Percentiles rank a stretch among this genome's conserved stretches.
Conservation (phyloP, 352 stramenopile genomes). For the Phytophthora cajani region DNA sequence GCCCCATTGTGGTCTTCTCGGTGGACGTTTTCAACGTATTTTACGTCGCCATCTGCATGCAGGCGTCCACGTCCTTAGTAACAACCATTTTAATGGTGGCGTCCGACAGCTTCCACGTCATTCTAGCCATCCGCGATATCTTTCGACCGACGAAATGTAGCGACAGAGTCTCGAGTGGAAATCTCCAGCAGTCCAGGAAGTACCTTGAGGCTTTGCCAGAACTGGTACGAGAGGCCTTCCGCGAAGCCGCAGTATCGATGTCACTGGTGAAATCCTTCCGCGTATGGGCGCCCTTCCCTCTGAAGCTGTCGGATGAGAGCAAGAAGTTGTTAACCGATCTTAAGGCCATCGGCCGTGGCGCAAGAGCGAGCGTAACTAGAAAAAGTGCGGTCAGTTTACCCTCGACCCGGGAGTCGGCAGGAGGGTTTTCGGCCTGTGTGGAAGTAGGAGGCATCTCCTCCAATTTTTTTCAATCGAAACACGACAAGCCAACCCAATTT, state of each 20-base stretch:
- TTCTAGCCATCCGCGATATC: neutral
- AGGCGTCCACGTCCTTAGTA: neutral
- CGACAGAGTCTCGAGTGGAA: neutral
- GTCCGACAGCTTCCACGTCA: neutral
- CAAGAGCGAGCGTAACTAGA: neutral
- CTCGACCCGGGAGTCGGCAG: neutral
- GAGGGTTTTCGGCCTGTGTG: too few species aligned
- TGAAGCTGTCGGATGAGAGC: neutral
- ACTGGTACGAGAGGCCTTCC: neutral
- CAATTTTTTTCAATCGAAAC: neutral
- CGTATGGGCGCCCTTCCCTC: neutral
- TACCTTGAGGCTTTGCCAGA: neutral
- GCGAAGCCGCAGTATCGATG: neutral
- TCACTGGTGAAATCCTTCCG: neutral
- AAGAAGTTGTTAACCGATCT: neutral
- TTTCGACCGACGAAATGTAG: neutral
- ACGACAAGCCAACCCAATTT: neutral
- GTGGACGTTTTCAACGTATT: neutral
- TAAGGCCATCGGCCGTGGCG: neutral
- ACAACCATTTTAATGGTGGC: neutral
- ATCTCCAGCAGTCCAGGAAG: neutral
- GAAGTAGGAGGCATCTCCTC: neutral
- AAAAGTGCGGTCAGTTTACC: neutral
- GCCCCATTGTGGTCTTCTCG: neutral
- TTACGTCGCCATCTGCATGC: neutral